These are phyloP conservation scores for Erysimum cheiranthoides DNA, from an alignment of 345 rosid species.

Conservation along the genomic window DNA sequence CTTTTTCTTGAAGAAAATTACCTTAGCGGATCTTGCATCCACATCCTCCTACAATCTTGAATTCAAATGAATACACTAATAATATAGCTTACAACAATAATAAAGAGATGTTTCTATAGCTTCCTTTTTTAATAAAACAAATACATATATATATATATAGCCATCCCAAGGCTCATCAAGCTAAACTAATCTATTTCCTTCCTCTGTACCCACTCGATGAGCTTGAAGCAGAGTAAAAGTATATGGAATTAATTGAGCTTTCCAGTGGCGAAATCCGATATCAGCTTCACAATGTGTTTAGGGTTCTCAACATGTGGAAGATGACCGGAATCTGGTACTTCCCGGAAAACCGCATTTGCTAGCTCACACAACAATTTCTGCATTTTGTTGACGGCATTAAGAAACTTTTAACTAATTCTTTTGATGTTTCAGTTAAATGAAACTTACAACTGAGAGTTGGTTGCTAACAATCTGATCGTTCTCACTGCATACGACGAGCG, in stretches of 20 bases:
- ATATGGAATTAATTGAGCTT: slow-evolving; percentile 20
- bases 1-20: not conserved
- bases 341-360: slow-evolving; percentile 56
- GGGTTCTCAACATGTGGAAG: slow-evolving; percentile 87
- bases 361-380: slow-evolving; percentile 73
- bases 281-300: slow-evolving; percentile 55
- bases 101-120: not conserved
- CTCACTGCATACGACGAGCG: slow-evolving; percentile 74
- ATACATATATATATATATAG: not conserved
- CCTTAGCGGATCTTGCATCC: not conserved
- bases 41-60: not conserved
- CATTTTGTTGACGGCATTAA: slow-evolving; percentile 25
- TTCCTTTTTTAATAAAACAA: not conserved
- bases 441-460: slow-evolving; percentile 65
- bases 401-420: not conserved
- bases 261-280: slow-evolving; percentile 52
- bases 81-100: slow-evolving; percentile 5
- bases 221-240: not conserved
- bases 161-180: slow-evolving; percentile 19
- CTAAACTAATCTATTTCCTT: slow-evolving; percentile 26
- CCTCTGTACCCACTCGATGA: slow-evolving; percentile 22
- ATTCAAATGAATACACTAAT: not conserved
- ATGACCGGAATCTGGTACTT: slow-evolving; percentile 66
- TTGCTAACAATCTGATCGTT: slow-evolving; percentile 72
- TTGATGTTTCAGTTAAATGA: not conserved